Percentiles rank a stretch among this genome's conserved stretches.
Evolutionary conservation across 371 early-diverging fungal genomes (phyloP).

Genomic region (Mucor circinelloides): DNA sequence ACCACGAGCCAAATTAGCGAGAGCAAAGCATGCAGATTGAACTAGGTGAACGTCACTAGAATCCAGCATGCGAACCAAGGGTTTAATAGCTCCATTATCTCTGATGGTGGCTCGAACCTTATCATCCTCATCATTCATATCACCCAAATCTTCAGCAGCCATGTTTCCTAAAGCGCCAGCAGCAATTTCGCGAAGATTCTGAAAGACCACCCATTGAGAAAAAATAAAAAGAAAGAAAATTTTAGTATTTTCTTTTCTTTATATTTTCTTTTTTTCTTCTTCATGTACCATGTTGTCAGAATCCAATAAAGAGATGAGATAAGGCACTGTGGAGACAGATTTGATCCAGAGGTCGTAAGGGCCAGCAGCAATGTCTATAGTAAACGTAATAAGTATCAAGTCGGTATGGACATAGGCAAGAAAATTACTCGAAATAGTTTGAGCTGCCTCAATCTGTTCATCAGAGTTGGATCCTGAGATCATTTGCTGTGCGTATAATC

Average conservation of each 20-base stretch:
- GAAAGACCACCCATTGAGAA: background rate
- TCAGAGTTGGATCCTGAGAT: constrained; percentile 47
- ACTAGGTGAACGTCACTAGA: constrained; percentile 44
- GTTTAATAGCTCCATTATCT: constrained; percentile 61
- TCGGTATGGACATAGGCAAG: background rate
- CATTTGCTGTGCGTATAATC: constrained; percentile 17
- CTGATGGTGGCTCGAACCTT: constrained; percentile 58
- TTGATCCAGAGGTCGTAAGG: constrained; percentile 61
- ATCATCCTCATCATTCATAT: constrained; percentile 70
- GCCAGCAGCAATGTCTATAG: constrained; percentile 65
- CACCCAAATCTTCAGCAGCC: constrained; percentile 75
- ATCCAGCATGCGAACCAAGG: constrained; percentile 58
- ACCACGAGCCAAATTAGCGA: constrained; percentile 75
- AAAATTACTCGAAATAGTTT: constrained; percentile 70
- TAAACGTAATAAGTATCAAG: background rate
- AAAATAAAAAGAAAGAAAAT: constrained; percentile 1
- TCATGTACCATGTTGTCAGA: constrained; percentile 53
- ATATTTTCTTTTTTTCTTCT: background rate
- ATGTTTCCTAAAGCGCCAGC: constrained; percentile 70
- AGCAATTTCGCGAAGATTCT: constrained; percentile 40
- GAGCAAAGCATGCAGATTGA: constrained; percentile 77
- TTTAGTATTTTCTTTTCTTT: constrained; percentile 6
- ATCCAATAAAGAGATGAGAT: constrained; percentile 57
- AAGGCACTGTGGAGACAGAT: constrained; percentile 59
- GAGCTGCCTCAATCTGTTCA: constrained; percentile 65